phyloP scores from a whole-genome alignment of 805 yeast species.

The Ogataea wickerhamii region DNA sequence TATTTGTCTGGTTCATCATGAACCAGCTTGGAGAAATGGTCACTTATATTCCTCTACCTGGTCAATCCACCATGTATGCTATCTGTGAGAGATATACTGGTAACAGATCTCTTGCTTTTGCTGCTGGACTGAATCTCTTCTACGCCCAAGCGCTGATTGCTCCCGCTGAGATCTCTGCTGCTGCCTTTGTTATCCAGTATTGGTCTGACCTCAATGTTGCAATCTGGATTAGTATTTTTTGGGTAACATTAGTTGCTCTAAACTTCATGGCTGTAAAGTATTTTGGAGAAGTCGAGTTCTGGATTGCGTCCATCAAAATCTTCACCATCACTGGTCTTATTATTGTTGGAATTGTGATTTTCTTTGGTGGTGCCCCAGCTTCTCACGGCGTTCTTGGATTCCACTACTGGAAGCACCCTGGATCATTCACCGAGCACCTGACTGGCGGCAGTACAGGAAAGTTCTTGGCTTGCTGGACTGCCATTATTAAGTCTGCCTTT shows the following conservation, averaged over 20 bases:
- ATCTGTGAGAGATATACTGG: constrained; percentile 30
- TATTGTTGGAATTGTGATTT: constrained; percentile 51
- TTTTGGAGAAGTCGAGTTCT: constrained; percentile 56
- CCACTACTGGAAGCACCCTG: constrained; percentile 38
- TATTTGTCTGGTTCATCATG: constrained; percentile 64
- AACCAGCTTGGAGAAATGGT: constrained; percentile 66
- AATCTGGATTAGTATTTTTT: constrained; percentile 55
- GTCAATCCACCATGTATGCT: constrained; percentile 63
- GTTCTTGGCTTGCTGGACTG: constrained; percentile 62
- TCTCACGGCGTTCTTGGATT: constrained; percentile 42
- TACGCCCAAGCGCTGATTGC: constrained; percentile 50
- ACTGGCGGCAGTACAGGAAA: constrained; percentile 54
- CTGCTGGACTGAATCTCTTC: constrained; percentile 46
- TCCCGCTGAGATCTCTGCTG: constrained; percentile 63
- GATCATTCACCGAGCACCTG: constrained; percentile 48
- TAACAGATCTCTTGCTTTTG: constrained; percentile 57
- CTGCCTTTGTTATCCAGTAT: constrained; percentile 57
- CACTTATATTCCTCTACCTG: constrained; percentile 55
- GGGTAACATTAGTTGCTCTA: constrained; percentile 42
- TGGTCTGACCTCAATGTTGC: constrained; percentile 61
- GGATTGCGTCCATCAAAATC: constrained; percentile 64
- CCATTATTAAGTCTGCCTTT: constrained; percentile 60
- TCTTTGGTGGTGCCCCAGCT: constrained; percentile 65
- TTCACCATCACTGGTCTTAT: constrained; percentile 61
- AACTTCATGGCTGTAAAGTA: constrained; percentile 52